Percentiles rank a stretch among this genome's conserved stretches.
phyloP scores from a whole-genome alignment of 129 eudicot genomes.

The Flaveria trinervia region DNA sequence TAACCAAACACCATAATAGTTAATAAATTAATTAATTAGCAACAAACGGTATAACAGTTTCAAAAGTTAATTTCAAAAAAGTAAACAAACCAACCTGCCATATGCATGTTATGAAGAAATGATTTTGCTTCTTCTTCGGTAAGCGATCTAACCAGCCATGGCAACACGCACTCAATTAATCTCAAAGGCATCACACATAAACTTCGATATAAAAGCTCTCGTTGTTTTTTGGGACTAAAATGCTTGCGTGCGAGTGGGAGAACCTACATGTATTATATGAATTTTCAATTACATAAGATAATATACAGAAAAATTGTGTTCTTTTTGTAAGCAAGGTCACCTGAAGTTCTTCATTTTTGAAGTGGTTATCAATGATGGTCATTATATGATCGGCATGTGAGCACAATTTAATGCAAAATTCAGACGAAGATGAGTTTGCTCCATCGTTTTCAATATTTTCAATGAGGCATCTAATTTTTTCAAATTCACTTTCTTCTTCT shows the following conservation, averaged over 20 bases:
- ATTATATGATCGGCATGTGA: slow-evolving; percentile 93
- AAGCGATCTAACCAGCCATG: slow-evolving; percentile 92
- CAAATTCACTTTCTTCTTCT: slow-evolving; percentile 93
- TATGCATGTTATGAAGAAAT: slow-evolving; percentile 82
- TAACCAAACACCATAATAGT: slow-evolving; percentile 38
- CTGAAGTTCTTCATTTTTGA: slow-evolving; percentile 86
- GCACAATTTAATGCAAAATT: slow-evolving; percentile 72
- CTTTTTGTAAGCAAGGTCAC: slow-evolving; percentile 30
- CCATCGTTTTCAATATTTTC: slow-evolving; percentile 87
- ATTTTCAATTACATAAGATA: neutral
- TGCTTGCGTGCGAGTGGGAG: slow-evolving; percentile 94
- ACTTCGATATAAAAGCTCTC: slow-evolving; percentile 89
- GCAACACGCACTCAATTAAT: slow-evolving; percentile 90
- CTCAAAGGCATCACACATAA: slow-evolving; percentile 97
- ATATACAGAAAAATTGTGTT: slow-evolving; percentile 9
- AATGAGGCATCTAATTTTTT: slow-evolving; percentile 79
- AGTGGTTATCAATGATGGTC: slow-evolving; percentile 78
- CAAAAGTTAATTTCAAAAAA: neutral
- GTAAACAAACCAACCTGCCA: slow-evolving; percentile 74
- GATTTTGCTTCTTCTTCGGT: slow-evolving; percentile 81
- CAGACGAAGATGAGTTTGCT: slow-evolving; percentile 84
- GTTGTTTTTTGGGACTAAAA: slow-evolving; percentile 75
- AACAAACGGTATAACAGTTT: neutral
- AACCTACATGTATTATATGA: slow-evolving; percentile 46
- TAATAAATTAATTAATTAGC: slow-evolving; percentile 9